Evolutionary conservation across 148 eudicot genomes (phyloP), one percentile per base, ranked within the genome.

Genomic region (Nyssa sinensis): DNA sequence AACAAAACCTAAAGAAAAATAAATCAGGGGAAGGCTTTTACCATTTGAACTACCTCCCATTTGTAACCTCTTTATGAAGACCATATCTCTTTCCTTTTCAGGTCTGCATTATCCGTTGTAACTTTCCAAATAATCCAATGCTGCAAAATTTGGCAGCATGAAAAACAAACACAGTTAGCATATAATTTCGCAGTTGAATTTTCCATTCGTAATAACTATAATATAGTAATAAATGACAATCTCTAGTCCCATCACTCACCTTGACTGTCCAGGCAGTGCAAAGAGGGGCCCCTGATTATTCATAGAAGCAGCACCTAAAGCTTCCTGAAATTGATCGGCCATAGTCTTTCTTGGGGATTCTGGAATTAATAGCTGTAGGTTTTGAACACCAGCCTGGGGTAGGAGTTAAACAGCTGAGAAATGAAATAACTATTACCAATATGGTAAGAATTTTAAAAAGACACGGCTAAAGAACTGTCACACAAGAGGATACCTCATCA

Each of bases 241-340:
- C 60, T 62, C n/a, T n/a, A 74, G 30, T 74, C 24, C 67, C 33
- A 72, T 63, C 31, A 82, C 90, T 81, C 78, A 91, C 98, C 90
- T 73, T 27, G 75, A 78, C 11, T 77, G 79, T 69, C 74, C 78
- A 47, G 81, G 82, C 49, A 77, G 71, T 51, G 74, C 67, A 58
- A 84, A 68, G 32, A 78, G 53, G 65, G 80, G 62, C 21, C 73
- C 81, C 64, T 74, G 72, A 61, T 82, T 85, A 71, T 75, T 72
- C 57, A 64, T 64, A 61, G 88, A 69, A 72, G 81, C 80, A 49
- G 81, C 85, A 81, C 90, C 92, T 67, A 91, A 79, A 41, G 85
- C 91, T 83, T 90, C 93, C 28, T 87, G 91, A 83, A 94, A 91
- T 78, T 90, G 90, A 79, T 91, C 98, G 58, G 83, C 87, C 84